These are phyloP conservation scores for Boletus huronensis DNA, from an alignment of 768 basidiomycete species.

Conservation along the genomic window DNA sequence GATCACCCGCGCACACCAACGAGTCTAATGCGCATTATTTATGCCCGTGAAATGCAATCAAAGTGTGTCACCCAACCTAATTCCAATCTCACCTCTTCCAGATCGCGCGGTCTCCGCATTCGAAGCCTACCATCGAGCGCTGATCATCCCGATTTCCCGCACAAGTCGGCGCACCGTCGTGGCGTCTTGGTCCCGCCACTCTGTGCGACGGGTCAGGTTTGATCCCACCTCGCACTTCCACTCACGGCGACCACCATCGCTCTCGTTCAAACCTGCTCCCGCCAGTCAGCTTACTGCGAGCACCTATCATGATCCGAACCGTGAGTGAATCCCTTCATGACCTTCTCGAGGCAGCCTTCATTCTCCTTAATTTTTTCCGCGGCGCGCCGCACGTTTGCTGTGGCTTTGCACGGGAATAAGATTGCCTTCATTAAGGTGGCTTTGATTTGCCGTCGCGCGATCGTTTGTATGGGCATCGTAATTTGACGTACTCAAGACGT, in stretches of 20 bases:
- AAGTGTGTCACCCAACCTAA: constrained; percentile 19
- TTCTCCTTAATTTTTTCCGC: constrained; percentile 6
- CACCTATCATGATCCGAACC: constrained; percentile 17
- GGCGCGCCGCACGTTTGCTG: constrained; percentile 2
- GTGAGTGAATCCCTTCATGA: constrained; percentile 7
- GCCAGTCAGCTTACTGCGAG: background rate
- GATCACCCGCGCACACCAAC: constrained; percentile 9
- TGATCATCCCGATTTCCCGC: constrained; percentile 23
- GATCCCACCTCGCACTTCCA: background rate
- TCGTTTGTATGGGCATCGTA: constrained; percentile 7
- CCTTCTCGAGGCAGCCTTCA: constrained; percentile 6
- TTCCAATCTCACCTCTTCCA: constrained; percentile 20
- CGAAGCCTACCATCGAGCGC: constrained; percentile 1
- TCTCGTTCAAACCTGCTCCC: background rate
- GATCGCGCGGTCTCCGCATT: constrained; percentile 26
- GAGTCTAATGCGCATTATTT: constrained; percentile 4
- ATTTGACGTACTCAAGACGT: constrained; percentile 28
- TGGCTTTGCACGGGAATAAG: constrained; percentile 20
- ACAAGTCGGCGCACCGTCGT: constrained; percentile 6
- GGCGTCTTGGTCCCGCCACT: background rate
- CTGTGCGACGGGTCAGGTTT: background rate
- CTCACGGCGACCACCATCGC: background rate
- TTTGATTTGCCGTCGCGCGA: constrained; percentile 20
- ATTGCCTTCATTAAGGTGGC: constrained; percentile 20
- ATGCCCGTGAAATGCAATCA: constrained; percentile 16